A percentile compares a stretch with the other conserved stretches of the same genome.
These are phyloP conservation scores for Gynostemma pentaphyllum DNA, from an alignment of 306 rosid genomes.

Conservation along the genomic window DNA sequence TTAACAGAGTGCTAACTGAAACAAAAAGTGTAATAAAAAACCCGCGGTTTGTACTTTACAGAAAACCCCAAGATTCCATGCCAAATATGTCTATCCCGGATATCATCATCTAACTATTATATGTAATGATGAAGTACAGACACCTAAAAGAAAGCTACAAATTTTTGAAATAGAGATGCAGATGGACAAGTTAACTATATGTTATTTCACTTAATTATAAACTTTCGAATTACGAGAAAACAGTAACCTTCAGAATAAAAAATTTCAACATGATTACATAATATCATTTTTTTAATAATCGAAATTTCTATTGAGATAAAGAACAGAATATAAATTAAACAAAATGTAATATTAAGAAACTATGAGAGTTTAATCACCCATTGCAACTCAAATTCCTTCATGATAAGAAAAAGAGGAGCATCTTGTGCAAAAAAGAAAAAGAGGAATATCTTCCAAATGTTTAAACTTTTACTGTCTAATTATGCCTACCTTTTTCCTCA, in stretches of 20 bases:
- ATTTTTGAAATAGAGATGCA: not conserved
- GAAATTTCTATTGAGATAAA: not conserved
- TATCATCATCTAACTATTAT: not conserved
- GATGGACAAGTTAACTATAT: not conserved
- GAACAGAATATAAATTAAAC: not conserved
- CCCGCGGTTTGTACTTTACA: not conserved
- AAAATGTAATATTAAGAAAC: not conserved
- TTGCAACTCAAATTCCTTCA: slow-evolving; percentile 1
- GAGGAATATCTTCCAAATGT: not conserved
- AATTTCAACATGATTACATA: not conserved
- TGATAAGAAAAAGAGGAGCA: too few species aligned
- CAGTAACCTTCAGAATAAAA: not conserved
- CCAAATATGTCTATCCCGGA: not conserved
- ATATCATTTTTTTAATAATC: not conserved
- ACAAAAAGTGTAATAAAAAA: too few species aligned
- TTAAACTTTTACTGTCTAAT: slow-evolving; percentile 11
- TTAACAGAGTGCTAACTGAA: slow-evolving; percentile 13
- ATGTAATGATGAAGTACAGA: not conserved
- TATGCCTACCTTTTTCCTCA: slow-evolving; percentile 69
- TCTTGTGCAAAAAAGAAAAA: not conserved
- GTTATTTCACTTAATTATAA: not conserved
- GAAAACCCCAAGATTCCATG: not conserved
- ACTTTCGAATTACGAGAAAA: not conserved
- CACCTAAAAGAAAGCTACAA: not conserved
- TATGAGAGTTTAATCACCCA: not conserved